These are phyloP conservation scores for Olyra latifolia DNA, from an alignment of 176 grass and related monocot genomes.

Conservation along the genomic window DNA sequence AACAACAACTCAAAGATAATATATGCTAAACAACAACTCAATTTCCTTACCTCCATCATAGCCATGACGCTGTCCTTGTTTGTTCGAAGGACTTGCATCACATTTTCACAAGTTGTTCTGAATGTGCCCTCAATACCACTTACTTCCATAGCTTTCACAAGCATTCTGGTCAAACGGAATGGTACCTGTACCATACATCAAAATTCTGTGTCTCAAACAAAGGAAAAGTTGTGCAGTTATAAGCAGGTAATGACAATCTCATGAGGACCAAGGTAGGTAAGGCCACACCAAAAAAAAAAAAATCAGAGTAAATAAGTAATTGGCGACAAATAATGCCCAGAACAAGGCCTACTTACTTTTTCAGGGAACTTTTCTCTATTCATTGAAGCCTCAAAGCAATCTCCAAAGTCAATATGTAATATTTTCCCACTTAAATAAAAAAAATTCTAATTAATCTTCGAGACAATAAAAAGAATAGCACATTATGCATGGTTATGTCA, in stretches of 20 bases:
- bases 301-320: neutral
- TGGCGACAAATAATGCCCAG: neutral
- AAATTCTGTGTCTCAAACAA: constrained; percentile 9
- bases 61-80: constrained; percentile 99
- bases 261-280: neutral
- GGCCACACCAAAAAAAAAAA: constrained; percentile 5
- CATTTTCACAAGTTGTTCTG: constrained; percentile 97
- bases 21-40: neutral
- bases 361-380: constrained; percentile 97
- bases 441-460: constrained; percentile 14
- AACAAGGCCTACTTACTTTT: constrained; percentile 65
- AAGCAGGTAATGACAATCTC: neutral
- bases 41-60: constrained; percentile 93
- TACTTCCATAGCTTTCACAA: constrained; percentile 99
- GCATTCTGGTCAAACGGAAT: constrained; percentile 97
- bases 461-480: constrained; percentile 9
- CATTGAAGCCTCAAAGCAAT: constrained; percentile 99
- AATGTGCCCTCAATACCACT: constrained; percentile 98
- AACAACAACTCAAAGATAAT: no score
- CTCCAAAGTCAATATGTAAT: constrained; percentile 98
- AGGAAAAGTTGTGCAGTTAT: neutral
- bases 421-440: constrained; percentile 89
- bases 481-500: neutral
- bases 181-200: constrained; percentile 66
- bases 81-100: constrained; percentile 98